Evolutionary conservation across 140 eudicot genomes (phyloP).

Genomic region (Stevia rebaudiana): DNA sequence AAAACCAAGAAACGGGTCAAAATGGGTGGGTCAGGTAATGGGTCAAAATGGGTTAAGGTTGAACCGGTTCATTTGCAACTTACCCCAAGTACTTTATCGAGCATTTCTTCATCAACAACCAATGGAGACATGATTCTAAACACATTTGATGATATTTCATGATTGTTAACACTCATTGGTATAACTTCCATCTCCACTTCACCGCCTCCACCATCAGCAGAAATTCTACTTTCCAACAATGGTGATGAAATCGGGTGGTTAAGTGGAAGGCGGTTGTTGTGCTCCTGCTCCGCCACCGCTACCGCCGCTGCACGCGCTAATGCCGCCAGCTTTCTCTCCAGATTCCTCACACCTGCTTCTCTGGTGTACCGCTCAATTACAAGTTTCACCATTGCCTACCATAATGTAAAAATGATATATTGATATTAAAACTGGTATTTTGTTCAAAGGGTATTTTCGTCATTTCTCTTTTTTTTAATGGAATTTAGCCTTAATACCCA

Average conservation of each 20-base stretch:
- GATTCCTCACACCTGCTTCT: slow-evolving; percentile 97
- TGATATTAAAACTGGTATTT: background rate
- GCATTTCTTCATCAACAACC: slow-evolving; percentile 75
- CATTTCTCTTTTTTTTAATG: too few relatives aligned
- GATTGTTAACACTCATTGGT: slow-evolving; percentile 65
- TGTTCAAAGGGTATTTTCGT: background rate
- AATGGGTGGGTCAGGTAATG: background rate
- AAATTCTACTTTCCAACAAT: slow-evolving; percentile 61
- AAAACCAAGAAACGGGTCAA: slow-evolving; percentile 10
- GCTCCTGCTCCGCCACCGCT: slow-evolving; percentile 82
- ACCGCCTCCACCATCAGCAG: slow-evolving; percentile 59
- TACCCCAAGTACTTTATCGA: slow-evolving; percentile 94
- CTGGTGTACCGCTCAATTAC: slow-evolving; percentile 83
- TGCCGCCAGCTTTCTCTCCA: slow-evolving; percentile 87
- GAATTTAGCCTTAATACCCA: too few relatives aligned
- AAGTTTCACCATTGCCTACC: slow-evolving; percentile 77
- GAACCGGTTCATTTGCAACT: slow-evolving; percentile 3
- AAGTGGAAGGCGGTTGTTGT: slow-evolving; percentile 39
- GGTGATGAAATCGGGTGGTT: slow-evolving; percentile 77
- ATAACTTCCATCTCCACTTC: slow-evolving; percentile 97
- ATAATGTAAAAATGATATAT: slow-evolving; percentile 11
- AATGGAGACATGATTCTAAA: slow-evolving; percentile 64
- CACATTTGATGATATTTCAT: slow-evolving; percentile 69
- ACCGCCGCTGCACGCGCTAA: slow-evolving; percentile 99
- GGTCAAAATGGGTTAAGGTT: background rate